Evolutionary conservation across 768 basidiomycete species (phyloP).

Genomic region (Collybia nuda): DNA sequence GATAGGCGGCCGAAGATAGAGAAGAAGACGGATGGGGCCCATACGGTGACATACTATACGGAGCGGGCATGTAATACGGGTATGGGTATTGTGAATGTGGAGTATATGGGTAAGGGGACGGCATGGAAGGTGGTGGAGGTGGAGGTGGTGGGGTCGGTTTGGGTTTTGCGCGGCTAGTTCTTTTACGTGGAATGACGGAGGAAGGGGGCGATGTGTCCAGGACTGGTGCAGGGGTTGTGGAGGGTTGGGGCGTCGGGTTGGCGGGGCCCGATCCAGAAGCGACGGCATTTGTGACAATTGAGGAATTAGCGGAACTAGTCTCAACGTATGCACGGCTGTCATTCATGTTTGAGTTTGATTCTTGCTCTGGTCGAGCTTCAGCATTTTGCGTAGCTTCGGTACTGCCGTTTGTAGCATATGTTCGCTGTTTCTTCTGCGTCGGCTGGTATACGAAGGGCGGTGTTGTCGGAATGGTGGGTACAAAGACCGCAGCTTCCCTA

Average conservation of each 20-base stretch:
- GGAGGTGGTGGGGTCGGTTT: neutral
- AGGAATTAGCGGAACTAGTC: neutral
- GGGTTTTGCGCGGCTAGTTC: neutral
- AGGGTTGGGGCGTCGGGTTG: conserved; percentile 1
- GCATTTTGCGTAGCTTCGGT: too few species aligned
- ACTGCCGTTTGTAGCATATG: neutral
- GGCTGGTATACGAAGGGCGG: conserved; percentile 17
- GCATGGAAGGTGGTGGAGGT: conserved; percentile 3
- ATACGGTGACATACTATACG: conserved; percentile 28
- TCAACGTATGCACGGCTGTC: neutral
- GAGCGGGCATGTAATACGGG: conserved; percentile 35
- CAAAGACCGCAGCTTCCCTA: neutral
- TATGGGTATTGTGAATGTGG: conserved; percentile 21
- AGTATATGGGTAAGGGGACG: conserved; percentile 7
- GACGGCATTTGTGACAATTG: too few species aligned
- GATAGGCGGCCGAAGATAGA: conserved; percentile 1
- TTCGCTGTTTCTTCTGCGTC: conserved; percentile 7
- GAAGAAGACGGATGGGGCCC: neutral
- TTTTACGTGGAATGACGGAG: conserved; percentile 1
- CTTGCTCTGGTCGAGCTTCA: too few species aligned
- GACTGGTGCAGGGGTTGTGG: neutral
- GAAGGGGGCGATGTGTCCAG: neutral
- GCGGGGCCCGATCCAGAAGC: neutral
- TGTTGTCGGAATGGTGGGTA: conserved; percentile 11
- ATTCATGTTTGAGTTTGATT: neutral